Conservation (phyloP, 371 early-diverging fungal genomes). For the Mucor mucedo region DNA sequence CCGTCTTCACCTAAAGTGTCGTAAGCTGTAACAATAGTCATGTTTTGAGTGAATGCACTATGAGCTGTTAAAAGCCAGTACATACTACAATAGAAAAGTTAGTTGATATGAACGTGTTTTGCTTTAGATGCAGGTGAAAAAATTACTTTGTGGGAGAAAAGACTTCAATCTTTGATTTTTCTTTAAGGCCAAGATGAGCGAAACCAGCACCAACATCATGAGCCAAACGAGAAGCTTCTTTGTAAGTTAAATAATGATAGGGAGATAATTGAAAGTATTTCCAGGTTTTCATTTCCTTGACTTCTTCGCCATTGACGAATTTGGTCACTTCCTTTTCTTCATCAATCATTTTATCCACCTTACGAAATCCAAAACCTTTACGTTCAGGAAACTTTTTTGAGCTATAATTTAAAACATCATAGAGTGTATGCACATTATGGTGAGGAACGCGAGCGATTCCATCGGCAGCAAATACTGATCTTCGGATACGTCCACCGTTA, state of each 20-base stretch:
- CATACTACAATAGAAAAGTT: conserved; percentile 48
- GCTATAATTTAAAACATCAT: conserved; percentile 65
- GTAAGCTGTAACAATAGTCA: conserved; percentile 86
- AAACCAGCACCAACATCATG: conserved; percentile 71
- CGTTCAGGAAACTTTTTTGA: conserved; percentile 50
- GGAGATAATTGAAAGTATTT: conserved; percentile 74
- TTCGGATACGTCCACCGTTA: conserved; percentile 59
- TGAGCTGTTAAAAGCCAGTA: conserved; percentile 79
- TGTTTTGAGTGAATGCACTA: conserved; percentile 70
- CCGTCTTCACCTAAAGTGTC: conserved; percentile 91
- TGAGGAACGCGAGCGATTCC: conserved; percentile 53
- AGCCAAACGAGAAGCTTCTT: conserved; percentile 57
- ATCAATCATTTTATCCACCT: conserved; percentile 65
- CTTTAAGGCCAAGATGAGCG: conserved; percentile 64
- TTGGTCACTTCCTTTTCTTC: conserved; percentile 82
- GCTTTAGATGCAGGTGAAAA: not conserved
- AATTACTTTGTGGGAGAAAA: conserved; percentile 80
- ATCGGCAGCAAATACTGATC: conserved; percentile 55
- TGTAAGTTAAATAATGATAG: conserved; percentile 72
- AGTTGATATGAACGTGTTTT: not conserved
- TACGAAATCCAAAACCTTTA: conserved; percentile 71
- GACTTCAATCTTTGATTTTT: conserved; percentile 69
- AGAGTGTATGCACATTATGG: conserved; percentile 66
- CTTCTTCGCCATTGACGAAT: conserved; percentile 65
- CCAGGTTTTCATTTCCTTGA: conserved; percentile 80